Evolutionary conservation across 2,329 filamentous ascomycete genomes (phyloP).

Genomic region (Torrubiellomyces zombiae): DNA sequence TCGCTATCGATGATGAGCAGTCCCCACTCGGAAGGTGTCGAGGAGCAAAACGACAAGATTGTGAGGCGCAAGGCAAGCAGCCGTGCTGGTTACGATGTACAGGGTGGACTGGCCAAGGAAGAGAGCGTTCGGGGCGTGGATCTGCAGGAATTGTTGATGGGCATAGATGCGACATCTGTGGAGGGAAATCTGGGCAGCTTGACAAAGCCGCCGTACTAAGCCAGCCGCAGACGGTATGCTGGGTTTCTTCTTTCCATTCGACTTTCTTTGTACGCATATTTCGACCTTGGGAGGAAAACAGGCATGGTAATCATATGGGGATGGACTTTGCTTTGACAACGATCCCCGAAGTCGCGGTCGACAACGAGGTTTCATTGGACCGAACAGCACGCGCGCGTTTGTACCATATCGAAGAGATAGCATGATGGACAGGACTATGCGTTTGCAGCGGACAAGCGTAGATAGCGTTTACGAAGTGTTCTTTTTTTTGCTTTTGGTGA

Average conservation of each 20-base stretch:
- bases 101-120: no score
- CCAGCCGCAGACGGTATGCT: background rate
- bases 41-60: no score
- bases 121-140: slow-evolving; percentile 22
- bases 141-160: slow-evolving; percentile 29
- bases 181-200: slow-evolving; percentile 29
- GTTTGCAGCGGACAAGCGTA: no score
- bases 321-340: no score
- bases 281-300: background rate
- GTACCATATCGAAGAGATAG: no score
- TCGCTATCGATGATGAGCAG: slow-evolving; percentile 14
- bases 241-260: no score
- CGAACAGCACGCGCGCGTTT: no score
- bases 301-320: background rate
- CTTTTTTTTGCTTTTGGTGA: no score
- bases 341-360: background rate
- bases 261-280: slow-evolving; percentile 1
- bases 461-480: no score
- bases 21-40: no score
- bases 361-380: background rate
- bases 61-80: slow-evolving; percentile 17
- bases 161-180: slow-evolving; percentile 30
- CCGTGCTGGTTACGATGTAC: no score
- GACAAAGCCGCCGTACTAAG: slow-evolving; percentile 32
- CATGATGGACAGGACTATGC: no score